Conservation (phyloP, 106 monocot genomes). For the Dioscorea zingiberensis region DNA sequence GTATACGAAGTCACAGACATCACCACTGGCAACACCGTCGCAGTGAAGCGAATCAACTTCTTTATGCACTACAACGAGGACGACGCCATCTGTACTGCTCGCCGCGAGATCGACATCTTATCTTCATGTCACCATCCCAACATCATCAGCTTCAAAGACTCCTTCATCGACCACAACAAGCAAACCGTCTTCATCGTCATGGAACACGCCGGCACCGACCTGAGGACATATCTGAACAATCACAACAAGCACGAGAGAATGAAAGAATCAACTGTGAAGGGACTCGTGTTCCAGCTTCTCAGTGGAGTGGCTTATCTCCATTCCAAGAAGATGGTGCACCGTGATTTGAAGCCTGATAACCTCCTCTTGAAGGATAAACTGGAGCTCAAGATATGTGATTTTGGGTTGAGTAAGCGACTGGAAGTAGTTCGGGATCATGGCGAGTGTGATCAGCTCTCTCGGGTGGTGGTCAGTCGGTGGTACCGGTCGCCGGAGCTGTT, state of each 20-base stretch:
- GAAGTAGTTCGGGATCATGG: no score
- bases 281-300: background rate
- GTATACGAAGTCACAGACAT: background rate
- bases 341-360: background rate
- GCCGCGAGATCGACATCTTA: background rate
- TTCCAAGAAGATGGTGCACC: background rate
- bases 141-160: background rate
- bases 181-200: background rate
- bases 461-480: background rate
- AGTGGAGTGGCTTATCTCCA: background rate
- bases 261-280: background rate
- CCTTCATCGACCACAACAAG: background rate
- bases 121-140: background rate
- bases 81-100: no score
- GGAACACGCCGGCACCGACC: background rate
- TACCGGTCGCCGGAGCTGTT: background rate
- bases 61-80: no score
- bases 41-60: background rate
- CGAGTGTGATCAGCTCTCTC: no score
- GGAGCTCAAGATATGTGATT: background rate
- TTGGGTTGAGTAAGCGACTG: background rate
- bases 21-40: background rate
- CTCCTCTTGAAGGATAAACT: background rate
- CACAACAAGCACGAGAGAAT: background rate
- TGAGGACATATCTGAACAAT: background rate